Percentiles rank a stretch among this genome's conserved stretches.
These are phyloP conservation scores for Taphrina sp. DNA, from an alignment of 1,139 yeast species.

Conservation along the genomic window DNA sequence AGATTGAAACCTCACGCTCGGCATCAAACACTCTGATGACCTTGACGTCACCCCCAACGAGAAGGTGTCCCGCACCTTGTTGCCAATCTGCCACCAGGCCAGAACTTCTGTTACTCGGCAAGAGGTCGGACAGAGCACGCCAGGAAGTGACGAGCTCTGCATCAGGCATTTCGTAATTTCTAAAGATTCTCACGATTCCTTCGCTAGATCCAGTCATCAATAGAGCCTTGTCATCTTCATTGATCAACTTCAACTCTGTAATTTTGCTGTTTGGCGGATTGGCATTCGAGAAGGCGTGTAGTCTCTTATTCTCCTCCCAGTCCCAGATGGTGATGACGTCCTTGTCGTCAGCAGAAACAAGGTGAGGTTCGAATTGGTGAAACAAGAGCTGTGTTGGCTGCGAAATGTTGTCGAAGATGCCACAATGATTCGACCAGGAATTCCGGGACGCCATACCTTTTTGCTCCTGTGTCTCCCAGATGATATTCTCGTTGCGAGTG, in stretches of 20 bases:
- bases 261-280: constrained; percentile 86
- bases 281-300: constrained; percentile 74
- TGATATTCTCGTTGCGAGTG: constrained; percentile 79
- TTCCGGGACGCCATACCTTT: constrained; percentile 81
- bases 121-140: constrained; percentile 86
- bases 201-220: constrained; percentile 87
- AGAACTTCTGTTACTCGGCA: constrained; percentile 74
- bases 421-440: constrained; percentile 72
- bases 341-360: constrained; percentile 79
- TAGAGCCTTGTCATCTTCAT: constrained; percentile 88
- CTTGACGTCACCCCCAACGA: constrained; percentile 94
- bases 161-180: constrained; percentile 62
- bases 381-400: constrained; percentile 78
- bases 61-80: constrained; percentile 84
- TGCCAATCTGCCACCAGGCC: constrained; percentile 95
- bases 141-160: constrained; percentile 76
- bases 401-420: constrained; percentile 65
- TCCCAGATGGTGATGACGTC: constrained; percentile 87
- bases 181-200: constrained; percentile 84
- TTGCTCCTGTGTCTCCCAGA: constrained; percentile 85
- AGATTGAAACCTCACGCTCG: constrained; percentile 80
- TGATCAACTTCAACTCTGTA: constrained; percentile 79
- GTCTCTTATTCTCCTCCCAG: constrained; percentile 61
- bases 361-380: constrained; percentile 84
- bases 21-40: constrained; percentile 95